Evolutionary conservation across 1,139 yeast species (phyloP), one percentile per base, ranked within the genome.

Genomic region (Candida albicans): DNA sequence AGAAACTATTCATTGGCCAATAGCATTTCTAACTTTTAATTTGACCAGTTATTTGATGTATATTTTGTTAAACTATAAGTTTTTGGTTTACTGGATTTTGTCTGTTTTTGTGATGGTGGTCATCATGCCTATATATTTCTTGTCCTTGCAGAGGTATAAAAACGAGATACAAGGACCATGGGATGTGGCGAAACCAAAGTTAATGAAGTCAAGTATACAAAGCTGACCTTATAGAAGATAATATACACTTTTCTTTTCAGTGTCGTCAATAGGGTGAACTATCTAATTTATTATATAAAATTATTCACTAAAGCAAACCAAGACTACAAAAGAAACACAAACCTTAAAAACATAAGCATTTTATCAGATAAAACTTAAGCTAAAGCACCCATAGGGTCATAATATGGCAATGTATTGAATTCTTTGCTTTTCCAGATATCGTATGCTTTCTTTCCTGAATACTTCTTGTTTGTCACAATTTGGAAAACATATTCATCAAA

Each of bases 111-210:
- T 71, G 42, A 76, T 85, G 2, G 61, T 74, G 8, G 62, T 84
- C n/a, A 66, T 79, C 2, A 75, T 87, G 37, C 96, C 96, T 1
- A 74, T 76, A 35, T 84, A 88, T 66, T 83, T 87, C 53, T 64
- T 87, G 43, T 75, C 76, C 35, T 65, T 89, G 33, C 96, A 89
- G 57, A 78, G 81, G 62, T 88, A 88, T 59, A 89, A 89, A 62
- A 87, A 88, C 59, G 96, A 88, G 59, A 70, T 89, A 44, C 91
- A 86, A 62, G 96, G 96, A 0, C 96, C 96, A 0, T 89, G 96
- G 96, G 96, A 89, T 61, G 82, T 87, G 1, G 96, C 96, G 10
- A 81, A 77, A 55, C 96, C 96, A 0, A 41, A 45, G 5, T 13
- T 51, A 9, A 49, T 45, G 33, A 43, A 29, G 8, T 8, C 9